These are phyloP conservation scores for Kokia cookei DNA, from an alignment of 441 rosid genomes.

Conservation along the genomic window DNA sequence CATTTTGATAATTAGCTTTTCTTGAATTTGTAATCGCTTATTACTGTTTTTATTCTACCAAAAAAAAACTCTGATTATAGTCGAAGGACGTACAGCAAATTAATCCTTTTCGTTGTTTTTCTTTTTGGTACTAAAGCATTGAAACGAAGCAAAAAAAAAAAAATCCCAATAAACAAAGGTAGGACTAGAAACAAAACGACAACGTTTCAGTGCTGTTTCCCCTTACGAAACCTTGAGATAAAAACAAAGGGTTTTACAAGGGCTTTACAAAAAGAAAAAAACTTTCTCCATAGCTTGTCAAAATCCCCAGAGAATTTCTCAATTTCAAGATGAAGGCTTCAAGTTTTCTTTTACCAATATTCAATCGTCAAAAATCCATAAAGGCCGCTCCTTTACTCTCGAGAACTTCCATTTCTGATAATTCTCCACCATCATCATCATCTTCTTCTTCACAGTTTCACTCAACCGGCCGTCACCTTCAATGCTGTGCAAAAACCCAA, in stretches of 20 bases:
- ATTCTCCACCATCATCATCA: background rate
- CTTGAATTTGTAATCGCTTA: too few species aligned
- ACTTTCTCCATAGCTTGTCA: background rate
- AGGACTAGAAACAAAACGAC: background rate
- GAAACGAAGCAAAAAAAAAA: background rate
- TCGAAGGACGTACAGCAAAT: background rate
- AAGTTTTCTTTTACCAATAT: slow-evolving; percentile 40
- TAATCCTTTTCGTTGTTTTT: background rate
- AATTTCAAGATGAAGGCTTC: slow-evolving; percentile 50
- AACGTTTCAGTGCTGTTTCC: background rate
- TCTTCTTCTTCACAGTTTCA: slow-evolving; percentile 14
- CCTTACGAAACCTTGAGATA: too few species aligned
- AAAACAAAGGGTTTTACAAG: background rate
- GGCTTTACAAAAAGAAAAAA: slow-evolving; percentile 10
- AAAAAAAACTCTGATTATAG: background rate
- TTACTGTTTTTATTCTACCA: too few species aligned
- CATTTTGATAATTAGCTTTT: too few species aligned
- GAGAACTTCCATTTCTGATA: slow-evolving; percentile 21
- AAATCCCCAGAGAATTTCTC: background rate
- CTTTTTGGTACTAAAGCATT: background rate
- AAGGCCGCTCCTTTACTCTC: slow-evolving; percentile 17
- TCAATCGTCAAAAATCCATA: slow-evolving; percentile 27
- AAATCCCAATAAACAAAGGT: background rate
- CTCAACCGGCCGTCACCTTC: slow-evolving; percentile 19
- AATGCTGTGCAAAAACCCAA: slow-evolving; percentile 31